Evolutionary conservation across 345 rosid genomes (phyloP).

Genomic region (Melaleuca alternifolia): DNA sequence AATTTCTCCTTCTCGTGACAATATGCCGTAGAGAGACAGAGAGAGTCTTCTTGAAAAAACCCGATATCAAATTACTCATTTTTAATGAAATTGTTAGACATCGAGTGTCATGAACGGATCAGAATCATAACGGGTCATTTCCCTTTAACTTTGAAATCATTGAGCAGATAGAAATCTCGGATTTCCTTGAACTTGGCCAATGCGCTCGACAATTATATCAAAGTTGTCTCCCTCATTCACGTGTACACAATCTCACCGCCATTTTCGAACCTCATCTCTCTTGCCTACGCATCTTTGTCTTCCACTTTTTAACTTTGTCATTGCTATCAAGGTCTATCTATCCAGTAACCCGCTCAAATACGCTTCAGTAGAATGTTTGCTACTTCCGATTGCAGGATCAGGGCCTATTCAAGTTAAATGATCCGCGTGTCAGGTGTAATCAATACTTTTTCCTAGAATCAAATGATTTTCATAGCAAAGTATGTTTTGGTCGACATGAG

Average conservation of each 20-base stretch:
- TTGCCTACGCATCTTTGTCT: rapidly evolving
- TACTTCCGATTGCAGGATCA: not conserved
- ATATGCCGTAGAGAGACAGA: too few species aligned
- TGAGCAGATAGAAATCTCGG: rapidly evolving
- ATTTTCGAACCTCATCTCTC: not conserved
- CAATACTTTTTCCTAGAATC: not conserved
- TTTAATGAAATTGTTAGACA: too few species aligned
- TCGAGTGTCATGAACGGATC: too few species aligned
- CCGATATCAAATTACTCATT: too few species aligned
- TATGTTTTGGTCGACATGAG: not conserved
- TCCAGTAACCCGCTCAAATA: rapidly evolving
- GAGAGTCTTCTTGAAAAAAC: too few species aligned
- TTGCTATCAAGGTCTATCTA: not conserved
- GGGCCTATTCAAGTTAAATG: not conserved
- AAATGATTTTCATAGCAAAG: not conserved
- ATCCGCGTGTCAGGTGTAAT: not conserved
- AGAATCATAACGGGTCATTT: not conserved
- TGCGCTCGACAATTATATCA: rapidly evolving
- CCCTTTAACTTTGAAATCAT: rapidly evolving
- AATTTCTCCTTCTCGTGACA: too few species aligned
- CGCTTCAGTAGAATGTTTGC: not conserved
- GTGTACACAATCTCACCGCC: not conserved
- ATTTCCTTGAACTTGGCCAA: not conserved
- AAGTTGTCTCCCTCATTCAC: not conserved
- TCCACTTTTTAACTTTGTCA: not conserved